Conservation (phyloP, 345 rosid genomes). For the Euclidium syriacum region DNA sequence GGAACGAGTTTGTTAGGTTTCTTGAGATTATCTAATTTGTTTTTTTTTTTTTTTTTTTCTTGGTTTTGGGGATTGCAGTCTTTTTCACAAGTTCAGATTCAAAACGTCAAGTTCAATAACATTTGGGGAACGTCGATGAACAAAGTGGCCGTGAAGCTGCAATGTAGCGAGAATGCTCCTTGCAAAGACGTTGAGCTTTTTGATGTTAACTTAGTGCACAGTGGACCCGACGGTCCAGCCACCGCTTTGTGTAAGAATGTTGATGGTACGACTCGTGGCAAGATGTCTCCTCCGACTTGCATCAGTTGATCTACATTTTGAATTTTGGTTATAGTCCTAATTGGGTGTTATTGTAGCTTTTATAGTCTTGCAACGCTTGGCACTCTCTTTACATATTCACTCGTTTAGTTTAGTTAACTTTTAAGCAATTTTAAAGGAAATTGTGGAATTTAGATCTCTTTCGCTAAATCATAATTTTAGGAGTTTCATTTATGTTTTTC, state of each 20-base stretch:
- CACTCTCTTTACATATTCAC: neutral
- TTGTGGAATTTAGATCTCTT: neutral
- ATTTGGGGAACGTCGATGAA: conserved; percentile 34
- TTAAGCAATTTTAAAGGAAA: neutral
- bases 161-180: conserved; percentile 28
- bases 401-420: neutral
- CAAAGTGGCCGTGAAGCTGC: conserved; percentile 31
- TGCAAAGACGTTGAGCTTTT: conserved; percentile 29
- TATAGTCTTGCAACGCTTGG: neutral
- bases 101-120: conserved; percentile 27
- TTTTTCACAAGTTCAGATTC: conserved; percentile 32
- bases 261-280: conserved; percentile 15
- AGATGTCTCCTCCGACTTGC: conserved; percentile 22
- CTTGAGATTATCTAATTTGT: neutral
- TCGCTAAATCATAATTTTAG: no score
- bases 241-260: conserved; percentile 28
- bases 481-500: no score
- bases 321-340: neutral
- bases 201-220: conserved; percentile 14
- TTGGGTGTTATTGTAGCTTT: neutral
- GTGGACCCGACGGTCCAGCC: conserved; percentile 21
- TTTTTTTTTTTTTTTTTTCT: neutral
- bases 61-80: neutral
- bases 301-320: neutral
- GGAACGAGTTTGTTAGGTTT: neutral